A percentile compares a stretch with the other conserved stretches of the same genome.
These are phyloP conservation scores for Ogataea siamensis DNA, from an alignment of 805 yeast genomes.

Conservation along the genomic window DNA sequence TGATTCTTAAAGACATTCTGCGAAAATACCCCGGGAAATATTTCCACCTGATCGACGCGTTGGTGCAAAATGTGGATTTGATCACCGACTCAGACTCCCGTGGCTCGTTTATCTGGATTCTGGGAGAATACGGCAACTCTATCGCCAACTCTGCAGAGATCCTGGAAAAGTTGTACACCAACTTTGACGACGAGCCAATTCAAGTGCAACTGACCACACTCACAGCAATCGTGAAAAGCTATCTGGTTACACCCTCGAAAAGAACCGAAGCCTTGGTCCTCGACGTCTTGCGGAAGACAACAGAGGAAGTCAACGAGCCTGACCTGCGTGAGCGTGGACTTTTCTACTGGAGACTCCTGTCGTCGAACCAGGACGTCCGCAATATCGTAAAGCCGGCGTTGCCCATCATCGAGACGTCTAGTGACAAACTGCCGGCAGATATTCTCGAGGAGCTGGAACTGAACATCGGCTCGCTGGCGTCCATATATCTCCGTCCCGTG, in stretches of 20 bases:
- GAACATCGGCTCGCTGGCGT: slow-evolving; percentile 77
- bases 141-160: slow-evolving; percentile 42
- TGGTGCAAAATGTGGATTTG: slow-evolving; percentile 45
- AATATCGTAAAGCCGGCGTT: slow-evolving; percentile 57
- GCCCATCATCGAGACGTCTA: slow-evolving; percentile 65
- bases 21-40: slow-evolving; percentile 69
- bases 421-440: slow-evolving; percentile 65
- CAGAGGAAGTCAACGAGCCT: slow-evolving; percentile 76
- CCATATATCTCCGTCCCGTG: slow-evolving; percentile 81
- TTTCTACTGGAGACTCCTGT: slow-evolving; percentile 80
- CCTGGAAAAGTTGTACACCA: slow-evolving; percentile 41
- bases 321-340: slow-evolving; percentile 84
- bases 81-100: slow-evolving; percentile 79
- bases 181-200: slow-evolving; percentile 60
- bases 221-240: slow-evolving; percentile 72
- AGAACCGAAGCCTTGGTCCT: slow-evolving; percentile 57
- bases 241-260: slow-evolving; percentile 40
- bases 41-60: slow-evolving; percentile 40
- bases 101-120: slow-evolving; percentile 77
- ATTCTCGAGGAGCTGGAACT: slow-evolving; percentile 80
- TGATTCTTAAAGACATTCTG: slow-evolving; percentile 72
- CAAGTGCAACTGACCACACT: slow-evolving; percentile 74
- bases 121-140: slow-evolving; percentile 64
- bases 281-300: slow-evolving; percentile 59
- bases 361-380: slow-evolving; percentile 43